Evolutionary conservation across 2,329 filamentous ascomycete genomes (phyloP), one percentile per base, ranked within the genome.

Genomic region (Trichoderma sp.): DNA sequence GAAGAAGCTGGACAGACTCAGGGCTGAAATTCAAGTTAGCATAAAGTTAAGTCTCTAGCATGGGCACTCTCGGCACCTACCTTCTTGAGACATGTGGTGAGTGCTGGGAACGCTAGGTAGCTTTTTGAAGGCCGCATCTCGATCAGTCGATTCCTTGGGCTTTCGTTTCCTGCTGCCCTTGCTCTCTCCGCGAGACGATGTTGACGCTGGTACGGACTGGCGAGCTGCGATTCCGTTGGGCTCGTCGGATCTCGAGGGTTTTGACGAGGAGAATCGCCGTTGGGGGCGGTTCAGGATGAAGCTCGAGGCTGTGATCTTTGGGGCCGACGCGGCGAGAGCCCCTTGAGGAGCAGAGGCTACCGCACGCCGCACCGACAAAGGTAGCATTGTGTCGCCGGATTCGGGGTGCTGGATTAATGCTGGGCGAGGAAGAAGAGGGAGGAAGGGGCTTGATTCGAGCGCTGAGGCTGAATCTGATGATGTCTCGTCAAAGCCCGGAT

Each of bases 1-100:
- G 84, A 98, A 98, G 86, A 99, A 98, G 70, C 91, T 91, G 8
- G 95, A 96, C 57, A 97, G 85, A 72, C 92, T 91, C 71, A 98
- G 87, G 77, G 96, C 96, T 98, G 73, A 5, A 72, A 33, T 16
- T 52, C 27, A 60, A 19, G 69, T 76, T 63, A 74, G 73, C 21
- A 37, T 31, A n/a, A 11, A 40, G 37, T 19, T 5, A 40, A 5
- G 1, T 40, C 19, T 43, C 19, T 13, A 40, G 19, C 7, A 24
- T 40, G 29, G 29, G 10, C 19, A 3, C 5, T 53, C 10, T 40
- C 2, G n/a, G 3, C 5, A n/a, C 84, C 40, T 79, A 92, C 91
- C 88, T 80, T 88, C 85, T 76, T 89, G 86, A 63, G 88, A 86
- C 73, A 94, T 85, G 81, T 93, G 88, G 72, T 91, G 87, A 60